Conservation (phyloP, 768 basidiomycete genomes). For the Boletus rubroflammeus region DNA sequence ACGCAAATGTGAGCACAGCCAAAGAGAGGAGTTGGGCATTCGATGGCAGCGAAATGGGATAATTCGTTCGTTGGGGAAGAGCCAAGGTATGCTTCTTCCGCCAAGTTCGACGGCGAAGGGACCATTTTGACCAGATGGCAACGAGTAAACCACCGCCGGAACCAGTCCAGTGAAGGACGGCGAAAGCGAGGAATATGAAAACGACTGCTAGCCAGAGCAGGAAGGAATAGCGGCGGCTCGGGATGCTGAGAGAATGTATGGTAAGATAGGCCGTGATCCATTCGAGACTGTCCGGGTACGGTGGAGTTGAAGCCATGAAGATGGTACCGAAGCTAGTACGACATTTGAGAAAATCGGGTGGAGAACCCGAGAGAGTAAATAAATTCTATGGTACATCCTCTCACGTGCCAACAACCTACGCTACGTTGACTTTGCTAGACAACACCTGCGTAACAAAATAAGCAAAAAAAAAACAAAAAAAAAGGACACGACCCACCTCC, state of each 20-base stretch:
- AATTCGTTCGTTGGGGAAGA: constrained; percentile 30
- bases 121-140: constrained; percentile 57
- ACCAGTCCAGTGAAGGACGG: constrained; percentile 42
- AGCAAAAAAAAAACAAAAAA: background rate
- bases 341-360: background rate
- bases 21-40: constrained; percentile 60
- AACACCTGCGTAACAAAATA: constrained; percentile 29
- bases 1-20: constrained; percentile 39
- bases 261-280: constrained; percentile 58
- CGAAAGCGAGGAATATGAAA: constrained; percentile 38
- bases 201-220: constrained; percentile 56
- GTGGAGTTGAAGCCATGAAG: constrained; percentile 43
- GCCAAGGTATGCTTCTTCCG: constrained; percentile 44
- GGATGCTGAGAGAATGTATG: constrained; percentile 50
- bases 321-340: background rate
- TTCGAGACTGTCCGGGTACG: constrained; percentile 40
- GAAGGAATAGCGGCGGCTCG: constrained; percentile 55
- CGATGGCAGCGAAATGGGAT: constrained; percentile 48
- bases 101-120: constrained; percentile 56
- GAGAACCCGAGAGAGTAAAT: background rate
- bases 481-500: constrained; percentile 45
- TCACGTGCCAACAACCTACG: background rate
- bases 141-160: constrained; percentile 41
- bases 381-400: background rate
- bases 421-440: too few species aligned